Conservation (phyloP, 768 basidiomycete genomes). For the Naganishia kalamii region DNA sequence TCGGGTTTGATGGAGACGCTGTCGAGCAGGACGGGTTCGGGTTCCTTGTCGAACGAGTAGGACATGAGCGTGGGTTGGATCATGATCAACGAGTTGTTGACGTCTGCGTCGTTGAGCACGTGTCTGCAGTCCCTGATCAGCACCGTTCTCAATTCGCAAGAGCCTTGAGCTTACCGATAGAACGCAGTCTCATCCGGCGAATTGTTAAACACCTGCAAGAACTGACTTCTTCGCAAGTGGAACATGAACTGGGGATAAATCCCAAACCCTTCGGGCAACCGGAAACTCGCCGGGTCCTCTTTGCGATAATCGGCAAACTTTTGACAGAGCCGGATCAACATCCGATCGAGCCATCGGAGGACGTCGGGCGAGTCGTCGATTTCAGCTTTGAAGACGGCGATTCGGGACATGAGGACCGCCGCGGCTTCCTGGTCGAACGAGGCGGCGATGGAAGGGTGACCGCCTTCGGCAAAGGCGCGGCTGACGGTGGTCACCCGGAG, state of each 20-base stretch:
- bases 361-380: constrained; percentile 97
- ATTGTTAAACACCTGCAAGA: constrained; percentile 99
- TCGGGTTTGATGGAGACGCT: constrained; percentile 96
- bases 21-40: constrained; percentile 92
- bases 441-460: constrained; percentile 83
- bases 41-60: constrained; percentile 78
- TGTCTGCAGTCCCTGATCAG: constrained; percentile 55
- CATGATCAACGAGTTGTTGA: constrained; percentile 99
- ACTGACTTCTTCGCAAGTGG: constrained; percentile 92
- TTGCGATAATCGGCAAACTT: constrained; percentile 99
- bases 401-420: constrained; percentile 95
- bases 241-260: constrained; percentile 99
- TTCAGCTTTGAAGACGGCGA: constrained; percentile 98
- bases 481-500: constrained; percentile 97
- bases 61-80: constrained; percentile 99
- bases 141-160: neutral
- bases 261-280: constrained; percentile 88
- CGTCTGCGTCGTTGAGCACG: constrained; percentile 91
- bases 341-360: constrained; percentile 91
- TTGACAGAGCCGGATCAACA: constrained; percentile 96
- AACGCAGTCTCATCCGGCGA: constrained; percentile 99
- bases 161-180: constrained; percentile 63
- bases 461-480: constrained; percentile 93
- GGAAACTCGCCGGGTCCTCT: constrained; percentile 91
- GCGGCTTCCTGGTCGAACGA: constrained; percentile 98